A percentile compares a stretch with the other conserved stretches of the same genome.
Conservation (phyloP, 371 early-diverging fungal species). For the Mucor racemosus region DNA sequence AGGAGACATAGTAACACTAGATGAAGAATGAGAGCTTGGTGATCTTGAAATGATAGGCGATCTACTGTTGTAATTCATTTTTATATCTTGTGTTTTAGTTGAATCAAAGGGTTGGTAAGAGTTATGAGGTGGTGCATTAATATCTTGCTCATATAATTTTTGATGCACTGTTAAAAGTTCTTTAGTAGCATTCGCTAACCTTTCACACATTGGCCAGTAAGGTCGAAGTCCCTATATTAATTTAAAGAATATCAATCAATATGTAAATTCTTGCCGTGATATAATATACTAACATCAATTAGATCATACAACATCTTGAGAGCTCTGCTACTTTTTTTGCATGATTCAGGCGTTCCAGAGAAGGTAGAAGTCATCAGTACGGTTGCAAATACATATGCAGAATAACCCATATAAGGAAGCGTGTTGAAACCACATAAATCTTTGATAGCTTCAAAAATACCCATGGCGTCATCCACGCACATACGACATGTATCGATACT, state of each 20-base stretch:
- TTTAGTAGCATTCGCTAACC: constrained; percentile 40
- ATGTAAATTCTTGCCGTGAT: not conserved
- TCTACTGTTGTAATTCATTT: not conserved
- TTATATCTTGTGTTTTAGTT: not conserved
- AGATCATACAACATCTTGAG: constrained; percentile 34
- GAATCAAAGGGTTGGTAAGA: not conserved
- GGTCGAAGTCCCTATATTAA: constrained; percentile 20
- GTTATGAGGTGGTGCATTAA: not conserved
- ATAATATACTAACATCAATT: constrained; percentile 26
- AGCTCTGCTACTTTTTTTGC: constrained; percentile 38
- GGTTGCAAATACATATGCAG: constrained; percentile 52
- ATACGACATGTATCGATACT: constrained; percentile 45
- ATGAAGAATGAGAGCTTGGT: constrained; percentile 13
- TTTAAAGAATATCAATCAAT: not conserved
- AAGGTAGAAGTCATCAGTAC: constrained; percentile 52
- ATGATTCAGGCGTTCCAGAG: constrained; percentile 39
- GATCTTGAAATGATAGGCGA: constrained; percentile 1
- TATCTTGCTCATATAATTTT: constrained; percentile 31
- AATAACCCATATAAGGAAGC: constrained; percentile 49
- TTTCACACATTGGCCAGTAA: constrained; percentile 53
- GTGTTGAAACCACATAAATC: constrained; percentile 40
- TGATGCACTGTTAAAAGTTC: constrained; percentile 43
- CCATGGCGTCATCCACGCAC: constrained; percentile 43
- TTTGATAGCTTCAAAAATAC: constrained; percentile 42
- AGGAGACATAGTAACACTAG: not conserved